Percentiles rank a stretch among this genome's conserved stretches.
These are phyloP conservation scores for Panaeolus papilionaceus DNA, from an alignment of 768 basidiomycete genomes.

Conservation along the genomic window DNA sequence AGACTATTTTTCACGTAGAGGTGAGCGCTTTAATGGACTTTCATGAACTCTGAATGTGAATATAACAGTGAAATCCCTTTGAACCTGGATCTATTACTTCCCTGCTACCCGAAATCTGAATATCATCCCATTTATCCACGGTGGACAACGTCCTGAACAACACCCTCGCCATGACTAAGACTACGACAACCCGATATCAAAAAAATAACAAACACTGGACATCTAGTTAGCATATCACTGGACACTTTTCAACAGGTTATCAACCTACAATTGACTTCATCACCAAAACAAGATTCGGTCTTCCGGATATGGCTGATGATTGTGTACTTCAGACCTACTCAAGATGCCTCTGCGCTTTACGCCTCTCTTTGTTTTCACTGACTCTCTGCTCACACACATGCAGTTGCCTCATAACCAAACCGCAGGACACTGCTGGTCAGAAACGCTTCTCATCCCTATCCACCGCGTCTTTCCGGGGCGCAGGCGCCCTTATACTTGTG, in stretches of 20 bases:
- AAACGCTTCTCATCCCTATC: constrained; percentile 87
- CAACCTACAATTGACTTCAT: constrained; percentile 91
- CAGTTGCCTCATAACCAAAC: constrained; percentile 27
- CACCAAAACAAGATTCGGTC: constrained; percentile 62
- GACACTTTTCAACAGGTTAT: constrained; percentile 77
- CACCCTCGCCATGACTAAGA: neutral
- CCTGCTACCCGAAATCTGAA: too few species aligned
- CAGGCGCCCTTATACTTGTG: constrained; percentile 62
- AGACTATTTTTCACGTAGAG: constrained; percentile 79
- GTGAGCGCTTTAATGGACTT: constrained; percentile 42
- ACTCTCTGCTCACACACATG: too few species aligned
- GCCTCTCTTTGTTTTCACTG: constrained; percentile 7
- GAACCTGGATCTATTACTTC: too few species aligned
- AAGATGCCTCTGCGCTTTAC: neutral
- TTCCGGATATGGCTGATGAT: constrained; percentile 64
- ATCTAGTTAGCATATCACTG: constrained; percentile 68
- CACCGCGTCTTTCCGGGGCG: constrained; percentile 83
- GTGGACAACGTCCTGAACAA: neutral
- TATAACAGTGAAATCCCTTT: neutral
- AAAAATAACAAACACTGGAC: neutral
- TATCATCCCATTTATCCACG: neutral
- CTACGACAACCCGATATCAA: neutral
- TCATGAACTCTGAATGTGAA: neutral
- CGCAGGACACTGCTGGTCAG: constrained; percentile 81
- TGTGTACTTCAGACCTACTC: constrained; percentile 18